phyloP scores from a whole-genome alignment of 2,329 filamentous ascomycete species.

The Elsinoe necatrix region DNA sequence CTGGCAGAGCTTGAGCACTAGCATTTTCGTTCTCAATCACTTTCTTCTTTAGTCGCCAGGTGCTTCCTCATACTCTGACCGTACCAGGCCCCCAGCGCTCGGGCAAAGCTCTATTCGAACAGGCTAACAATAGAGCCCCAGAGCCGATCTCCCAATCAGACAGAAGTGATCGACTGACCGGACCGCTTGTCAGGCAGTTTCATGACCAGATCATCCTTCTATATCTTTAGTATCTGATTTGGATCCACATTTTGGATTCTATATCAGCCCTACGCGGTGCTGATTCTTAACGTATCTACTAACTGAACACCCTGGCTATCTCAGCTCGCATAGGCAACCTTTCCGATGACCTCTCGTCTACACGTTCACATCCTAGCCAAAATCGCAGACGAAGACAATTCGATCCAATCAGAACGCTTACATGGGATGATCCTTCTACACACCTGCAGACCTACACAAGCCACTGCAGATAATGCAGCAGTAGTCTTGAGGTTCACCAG shows the following conservation, averaged over 20 bases:
- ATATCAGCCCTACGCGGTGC: not conserved
- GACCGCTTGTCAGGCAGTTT: not conserved
- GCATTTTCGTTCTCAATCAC: not conserved
- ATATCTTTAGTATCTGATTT: not conserved
- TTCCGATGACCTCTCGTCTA: not conserved
- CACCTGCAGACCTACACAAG: not conserved
- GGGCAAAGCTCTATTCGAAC: not conserved
- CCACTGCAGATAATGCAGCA: not conserved
- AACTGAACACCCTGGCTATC: not conserved
- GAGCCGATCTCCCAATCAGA: not conserved
- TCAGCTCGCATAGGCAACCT: not conserved
- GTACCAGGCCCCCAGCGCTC: not conserved
- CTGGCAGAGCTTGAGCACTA: not conserved
- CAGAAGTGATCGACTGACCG: not conserved
- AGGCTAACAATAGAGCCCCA: not conserved
- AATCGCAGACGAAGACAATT: not conserved
- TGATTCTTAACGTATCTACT: not conserved
- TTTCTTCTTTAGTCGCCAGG: not conserved
- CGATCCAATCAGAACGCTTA: not conserved
- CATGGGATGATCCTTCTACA: not conserved
- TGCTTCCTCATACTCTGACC: not conserved
- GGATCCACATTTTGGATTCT: not conserved
- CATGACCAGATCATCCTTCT: not conserved
- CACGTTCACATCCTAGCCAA: not conserved
- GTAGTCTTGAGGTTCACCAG: not conserved